phyloP scores from a whole-genome alignment of 805 yeast genomes.

The Ogataea ramenticola region DNA sequence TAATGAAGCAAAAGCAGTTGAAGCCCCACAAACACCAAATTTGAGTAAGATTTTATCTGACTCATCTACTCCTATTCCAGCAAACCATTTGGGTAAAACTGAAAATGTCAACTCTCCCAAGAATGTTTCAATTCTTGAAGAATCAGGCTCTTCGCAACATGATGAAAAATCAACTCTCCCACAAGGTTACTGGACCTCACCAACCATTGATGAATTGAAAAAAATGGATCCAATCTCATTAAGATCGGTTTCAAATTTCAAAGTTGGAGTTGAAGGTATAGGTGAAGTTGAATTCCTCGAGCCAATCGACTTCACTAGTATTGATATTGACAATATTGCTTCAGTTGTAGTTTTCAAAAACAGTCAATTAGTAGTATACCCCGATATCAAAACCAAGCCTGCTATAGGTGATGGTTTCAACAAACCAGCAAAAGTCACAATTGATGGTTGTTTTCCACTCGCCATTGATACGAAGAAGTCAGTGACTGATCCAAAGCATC shows the following conservation, averaged over 20 bases:
- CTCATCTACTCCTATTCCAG: background rate
- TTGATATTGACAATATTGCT: conserved; percentile 61
- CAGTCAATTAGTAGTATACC: conserved; percentile 63
- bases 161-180: conserved; percentile 16
- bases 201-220: conserved; percentile 58
- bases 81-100: background rate
- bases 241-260: conserved; percentile 54
- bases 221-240: conserved; percentile 55
- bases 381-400: conserved; percentile 56
- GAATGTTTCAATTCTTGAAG: background rate
- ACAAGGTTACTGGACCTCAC: conserved; percentile 84
- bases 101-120: background rate
- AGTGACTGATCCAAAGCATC: conserved; percentile 72
- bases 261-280: conserved; percentile 69
- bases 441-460: conserved; percentile 78
- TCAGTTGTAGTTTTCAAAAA: conserved; percentile 53
- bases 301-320: conserved; percentile 77
- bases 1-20: background rate
- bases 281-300: conserved; percentile 72
- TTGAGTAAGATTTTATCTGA: background rate
- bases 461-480: conserved; percentile 64
- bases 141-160: background rate
- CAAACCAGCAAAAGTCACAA: conserved; percentile 61
- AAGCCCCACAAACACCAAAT: background rate
- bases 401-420: conserved; percentile 76